Base-by-base conservation (phyloP, 2,329 filamentous ascomycete species). In the Diaporthe amygdali region DNA sequence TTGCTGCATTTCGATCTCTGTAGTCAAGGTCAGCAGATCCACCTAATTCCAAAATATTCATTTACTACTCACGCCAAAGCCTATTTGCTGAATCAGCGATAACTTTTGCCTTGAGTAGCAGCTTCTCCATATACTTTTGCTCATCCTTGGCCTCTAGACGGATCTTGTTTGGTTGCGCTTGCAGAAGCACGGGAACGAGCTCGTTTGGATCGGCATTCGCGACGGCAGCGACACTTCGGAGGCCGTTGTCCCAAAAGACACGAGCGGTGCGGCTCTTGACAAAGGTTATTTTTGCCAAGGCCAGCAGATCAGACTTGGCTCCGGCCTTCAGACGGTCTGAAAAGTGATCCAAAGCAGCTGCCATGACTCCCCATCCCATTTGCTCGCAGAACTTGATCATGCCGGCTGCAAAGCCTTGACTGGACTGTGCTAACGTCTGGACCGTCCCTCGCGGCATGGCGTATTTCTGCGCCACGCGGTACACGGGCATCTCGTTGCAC, bases 331-430 rank as follows among this genome's bases (percentile, higher is more conserved):
- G 84, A 27, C 93, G 86, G 79, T 94, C 92, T 0, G 90, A 90
- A 82, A 93, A 94, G 77, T 95, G 93, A 74, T 94, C 92, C 39
- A 95, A 83, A 8, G 92, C 90, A 5, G 91, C 91, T 8, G 90
- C 89, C 78, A 95, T 88, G 76, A 92, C 90, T 1, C 90, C 89
- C 92, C 92, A 94, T 2, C 87, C 90, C 93, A 95, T 94, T 22
- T 89, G 87, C 74, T 94, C 87, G 77, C 93, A 95, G 77, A 95
- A 95, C 74, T 93, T 94, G 72, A 95, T 89, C 85, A 94, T 94
- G 4, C 92, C 92, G 2, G 92, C 91, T 4, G 92, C 93, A 76
- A 95, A 95, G 0, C 93, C 93, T 74, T 94, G 90, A 74, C 93
- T 94, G 1, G 91, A 92, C 76, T 94, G 92, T 2, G 92, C 89